Conservation (phyloP, 2,329 filamentous ascomycete species). For the Penicillium sp. region DNA sequence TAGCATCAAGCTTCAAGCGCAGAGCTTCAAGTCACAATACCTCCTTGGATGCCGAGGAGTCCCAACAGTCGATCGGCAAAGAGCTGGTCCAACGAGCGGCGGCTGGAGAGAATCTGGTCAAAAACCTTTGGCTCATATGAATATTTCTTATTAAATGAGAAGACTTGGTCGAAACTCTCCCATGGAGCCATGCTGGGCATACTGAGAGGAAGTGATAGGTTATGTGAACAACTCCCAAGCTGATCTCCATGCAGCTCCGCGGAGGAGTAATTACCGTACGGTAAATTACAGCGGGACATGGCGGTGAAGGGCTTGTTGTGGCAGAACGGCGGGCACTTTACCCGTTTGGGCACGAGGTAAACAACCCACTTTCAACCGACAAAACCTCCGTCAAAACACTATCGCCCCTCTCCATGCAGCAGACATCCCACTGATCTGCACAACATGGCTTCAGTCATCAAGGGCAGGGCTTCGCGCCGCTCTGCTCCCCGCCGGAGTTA, state of each 20-base stretch:
- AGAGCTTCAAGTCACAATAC: slow-evolving; percentile 45
- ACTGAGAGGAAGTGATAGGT: slow-evolving; percentile 1
- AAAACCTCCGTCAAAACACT: slow-evolving; percentile 9
- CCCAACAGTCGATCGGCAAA: slow-evolving; percentile 78
- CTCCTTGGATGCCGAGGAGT: slow-evolving; percentile 66
- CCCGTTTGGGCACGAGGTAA: slow-evolving; percentile 38
- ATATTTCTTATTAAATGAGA: slow-evolving; percentile 58
- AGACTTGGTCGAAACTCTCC: slow-evolving; percentile 66
- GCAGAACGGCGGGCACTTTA: slow-evolving; percentile 34
- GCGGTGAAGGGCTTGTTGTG: slow-evolving; percentile 35
- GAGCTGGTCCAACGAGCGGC: slow-evolving; percentile 65
- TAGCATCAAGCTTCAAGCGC: slow-evolving; percentile 9
- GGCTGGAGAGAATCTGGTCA: slow-evolving; percentile 63
- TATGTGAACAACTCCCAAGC: slow-evolving; percentile 5
- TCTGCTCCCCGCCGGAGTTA: slow-evolving; percentile 66
- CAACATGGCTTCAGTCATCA: slow-evolving; percentile 42
- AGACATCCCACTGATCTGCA: slow-evolving; percentile 16
- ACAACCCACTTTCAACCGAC: slow-evolving; percentile 37
- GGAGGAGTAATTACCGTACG: slow-evolving; percentile 16
- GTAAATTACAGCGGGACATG: slow-evolving; percentile 16
- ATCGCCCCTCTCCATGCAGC: slow-evolving; percentile 26
- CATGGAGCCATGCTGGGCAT: slow-evolving; percentile 45
- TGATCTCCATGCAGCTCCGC: slow-evolving; percentile 13
- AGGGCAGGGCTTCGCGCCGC: slow-evolving; percentile 58
- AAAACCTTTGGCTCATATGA: slow-evolving; percentile 61